phyloP scores from a whole-genome alignment of 768 basidiomycete genomes.

The Cytidiella melzeri region DNA sequence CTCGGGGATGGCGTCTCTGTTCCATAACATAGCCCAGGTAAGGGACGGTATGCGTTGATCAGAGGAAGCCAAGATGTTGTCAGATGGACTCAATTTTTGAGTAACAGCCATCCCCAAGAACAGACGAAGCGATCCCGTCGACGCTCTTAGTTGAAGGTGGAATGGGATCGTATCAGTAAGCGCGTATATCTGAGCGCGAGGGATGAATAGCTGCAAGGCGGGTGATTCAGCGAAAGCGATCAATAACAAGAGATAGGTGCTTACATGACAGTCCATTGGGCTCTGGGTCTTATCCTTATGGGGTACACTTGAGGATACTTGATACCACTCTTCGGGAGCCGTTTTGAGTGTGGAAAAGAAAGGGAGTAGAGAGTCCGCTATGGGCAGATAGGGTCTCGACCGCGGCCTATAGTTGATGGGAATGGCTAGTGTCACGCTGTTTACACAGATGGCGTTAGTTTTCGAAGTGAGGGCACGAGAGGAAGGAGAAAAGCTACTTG shows the following conservation, averaged over 20 bases:
- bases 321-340: slow-evolving; percentile 61
- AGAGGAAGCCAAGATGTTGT: neutral
- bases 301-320: slow-evolving; percentile 40
- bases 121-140: slow-evolving; percentile 37
- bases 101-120: slow-evolving; percentile 30
- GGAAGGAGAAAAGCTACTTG: slow-evolving; percentile 31
- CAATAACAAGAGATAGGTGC: slow-evolving; percentile 12
- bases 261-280: slow-evolving; percentile 48
- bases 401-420: slow-evolving; percentile 50
- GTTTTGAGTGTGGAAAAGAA: slow-evolving; percentile 57
- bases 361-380: slow-evolving; percentile 34
- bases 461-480: neutral
- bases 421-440: slow-evolving; percentile 33
- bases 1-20: neutral
- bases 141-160: slow-evolving; percentile 54
- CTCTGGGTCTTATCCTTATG: slow-evolving; percentile 29
- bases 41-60: neutral
- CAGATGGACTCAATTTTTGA: neutral
- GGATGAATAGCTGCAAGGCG: slow-evolving; percentile 56
- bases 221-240: neutral
- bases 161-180: slow-evolving; percentile 55
- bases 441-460: slow-evolving; percentile 2
- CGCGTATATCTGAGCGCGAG: slow-evolving; percentile 47
- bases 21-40: neutral
- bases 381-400: slow-evolving; percentile 48